Conservation (phyloP, 768 basidiomycete species). For the Rhizopogon rudus region DNA sequence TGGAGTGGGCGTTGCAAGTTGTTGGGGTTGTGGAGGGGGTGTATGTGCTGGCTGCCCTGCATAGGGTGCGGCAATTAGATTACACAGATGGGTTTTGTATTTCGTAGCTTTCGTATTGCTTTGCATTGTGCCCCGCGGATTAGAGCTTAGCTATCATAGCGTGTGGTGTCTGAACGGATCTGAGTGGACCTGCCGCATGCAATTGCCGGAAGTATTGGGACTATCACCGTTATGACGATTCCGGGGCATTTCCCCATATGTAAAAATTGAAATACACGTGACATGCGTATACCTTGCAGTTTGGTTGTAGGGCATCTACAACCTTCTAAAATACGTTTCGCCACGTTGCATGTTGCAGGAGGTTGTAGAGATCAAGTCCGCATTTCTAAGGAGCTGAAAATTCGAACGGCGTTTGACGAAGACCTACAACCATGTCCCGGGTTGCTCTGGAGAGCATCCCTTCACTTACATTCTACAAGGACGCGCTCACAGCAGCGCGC, state of each 20-base stretch:
- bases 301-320: background rate
- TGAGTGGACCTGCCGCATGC: background rate
- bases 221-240: background rate
- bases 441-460: constrained; percentile 68
- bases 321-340: constrained; percentile 1
- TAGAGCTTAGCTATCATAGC: too few species aligned
- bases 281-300: background rate
- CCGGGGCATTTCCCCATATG: background rate
- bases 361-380: too few species aligned
- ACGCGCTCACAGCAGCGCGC: constrained; percentile 56
- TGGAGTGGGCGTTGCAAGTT: constrained; percentile 73
- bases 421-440: constrained; percentile 47
- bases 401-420: background rate
- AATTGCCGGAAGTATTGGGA: background rate
- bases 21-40: constrained; percentile 81
- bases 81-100: background rate
- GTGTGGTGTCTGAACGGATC: too few species aligned
- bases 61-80: constrained; percentile 5
- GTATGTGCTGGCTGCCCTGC: constrained; percentile 66
- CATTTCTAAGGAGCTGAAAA: background rate
- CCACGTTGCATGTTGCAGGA: background rate
- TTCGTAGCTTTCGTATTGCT: background rate
- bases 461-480: constrained; percentile 76
- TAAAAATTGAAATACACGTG: background rate
- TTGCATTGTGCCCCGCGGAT: background rate